Base-by-base conservation (phyloP, 1,284 basidiomycete genomes). In the Microbotryomycetes sp. region DNA sequence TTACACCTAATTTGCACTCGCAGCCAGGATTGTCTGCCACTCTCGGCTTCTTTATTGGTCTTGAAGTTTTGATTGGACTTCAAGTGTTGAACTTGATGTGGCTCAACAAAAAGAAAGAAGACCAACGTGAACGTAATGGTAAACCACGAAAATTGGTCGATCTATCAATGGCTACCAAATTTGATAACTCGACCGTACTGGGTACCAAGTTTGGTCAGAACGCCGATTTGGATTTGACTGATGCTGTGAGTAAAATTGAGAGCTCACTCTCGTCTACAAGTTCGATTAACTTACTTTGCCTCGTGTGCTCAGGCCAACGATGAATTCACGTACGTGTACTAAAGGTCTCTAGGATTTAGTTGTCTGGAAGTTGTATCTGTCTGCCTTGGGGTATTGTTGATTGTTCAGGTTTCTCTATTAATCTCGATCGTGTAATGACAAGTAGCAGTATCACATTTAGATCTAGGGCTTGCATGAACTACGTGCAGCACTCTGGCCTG, bases 91-190 rank as follows among this genome's bases (percentile, higher is more conserved):
- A 70, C 45, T 69, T 78, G 42, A 63, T 67, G 56, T 60, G 66
- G 60, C 64, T 75, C 60, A 77, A 78, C 71, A 73, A 71, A 54
- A 54, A 68, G 29, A 70, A 75, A 52, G 69, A 74, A 62, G 68
- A 65, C n/a, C 70, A 76, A 66, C 66, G 77, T 49, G 75, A 74
- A 15, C 69, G 68, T 14, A 64, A 69, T 56, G 76, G 76, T 54
- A 75, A 75, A 68, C 75, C 74, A 15, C 62, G 59, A 42, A 71
- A 65, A 52, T 70, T 77, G 60, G 61, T 71, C 62, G 76, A 77
- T 60, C 19, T 46, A 6, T 56, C 54, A 3, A 56, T 56, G 54
- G 14, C 23, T 14, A 19, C n/a, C 54, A 56, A 45, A 12, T 56
- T 25, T 22, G 53, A 54, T 32, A 54, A 54, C 53, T 9, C 12